A percentile compares a stretch with the other conserved stretches of the same genome.
phyloP scores from a whole-genome alignment of 345 rosid genomes.

The Noccaea bulbosa region DNA sequence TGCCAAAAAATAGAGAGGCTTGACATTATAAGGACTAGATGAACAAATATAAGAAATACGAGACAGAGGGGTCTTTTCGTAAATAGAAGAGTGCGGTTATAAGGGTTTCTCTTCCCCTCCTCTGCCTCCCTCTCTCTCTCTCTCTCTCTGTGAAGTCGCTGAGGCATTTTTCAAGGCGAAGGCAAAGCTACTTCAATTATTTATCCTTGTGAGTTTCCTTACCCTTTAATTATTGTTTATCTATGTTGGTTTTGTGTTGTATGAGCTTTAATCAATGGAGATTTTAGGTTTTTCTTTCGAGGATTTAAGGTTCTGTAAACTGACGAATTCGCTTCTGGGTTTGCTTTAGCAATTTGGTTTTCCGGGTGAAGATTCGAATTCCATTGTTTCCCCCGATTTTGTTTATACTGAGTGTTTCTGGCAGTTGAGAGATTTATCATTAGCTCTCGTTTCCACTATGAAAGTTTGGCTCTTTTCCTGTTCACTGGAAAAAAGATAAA shows the following conservation, averaged over 20 bases:
- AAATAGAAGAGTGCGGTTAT: constrained; percentile 1
- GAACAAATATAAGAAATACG: background rate
- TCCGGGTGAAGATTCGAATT: background rate
- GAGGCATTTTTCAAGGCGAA: background rate
- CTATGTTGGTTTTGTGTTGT: background rate
- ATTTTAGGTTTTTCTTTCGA: background rate
- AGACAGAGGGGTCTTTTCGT: background rate
- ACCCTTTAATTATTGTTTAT: background rate
- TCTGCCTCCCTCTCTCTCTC: constrained; percentile 16
- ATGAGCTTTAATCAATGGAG: background rate
- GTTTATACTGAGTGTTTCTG: constrained; percentile 2
- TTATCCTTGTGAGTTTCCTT: constrained; percentile 5
- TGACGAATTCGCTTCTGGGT: background rate
- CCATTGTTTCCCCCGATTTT: background rate
- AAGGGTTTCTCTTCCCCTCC: constrained; percentile 12
- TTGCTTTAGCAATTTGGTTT: background rate
- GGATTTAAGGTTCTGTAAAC: background rate
- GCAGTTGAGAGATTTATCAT: constrained; percentile 14
- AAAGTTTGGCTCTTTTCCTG: constrained; percentile 5
- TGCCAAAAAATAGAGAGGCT: too few species aligned
- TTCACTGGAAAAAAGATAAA: background rate
- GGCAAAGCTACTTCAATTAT: constrained; percentile 9
- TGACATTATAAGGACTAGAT: background rate
- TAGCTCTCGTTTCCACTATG: background rate
- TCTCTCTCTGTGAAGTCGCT: background rate